Percentiles rank a stretch among this genome's conserved stretches.
phyloP scores from a whole-genome alignment of 495 filamentous ascomycete species.

The Hapsidospora chrysogenum region DNA sequence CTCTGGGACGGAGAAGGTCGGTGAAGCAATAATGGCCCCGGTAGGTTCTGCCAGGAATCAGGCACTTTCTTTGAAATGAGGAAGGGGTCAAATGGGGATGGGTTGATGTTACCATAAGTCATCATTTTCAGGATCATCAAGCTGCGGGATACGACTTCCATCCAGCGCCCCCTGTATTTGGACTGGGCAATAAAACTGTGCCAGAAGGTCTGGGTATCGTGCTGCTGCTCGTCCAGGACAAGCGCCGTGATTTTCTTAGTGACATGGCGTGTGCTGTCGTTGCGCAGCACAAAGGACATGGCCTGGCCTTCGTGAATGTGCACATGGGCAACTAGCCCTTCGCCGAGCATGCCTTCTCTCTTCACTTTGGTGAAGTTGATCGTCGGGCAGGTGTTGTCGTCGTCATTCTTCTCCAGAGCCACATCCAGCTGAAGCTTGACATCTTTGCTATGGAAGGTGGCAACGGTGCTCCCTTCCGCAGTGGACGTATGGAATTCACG shows the following conservation, averaged over 20 bases:
- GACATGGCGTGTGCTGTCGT: constrained; percentile 31
- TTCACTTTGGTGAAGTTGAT: constrained; percentile 35
- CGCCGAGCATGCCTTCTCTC: constrained; percentile 32
- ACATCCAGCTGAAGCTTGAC: constrained; percentile 48
- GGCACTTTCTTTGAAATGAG: too few relatives aligned
- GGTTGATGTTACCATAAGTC: constrained; percentile 27
- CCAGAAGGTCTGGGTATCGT: constrained; percentile 51
- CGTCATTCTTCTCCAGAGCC: constrained; percentile 39
- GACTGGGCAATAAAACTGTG: constrained; percentile 52
- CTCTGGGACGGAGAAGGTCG: constrained; percentile 51
- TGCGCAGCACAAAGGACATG: constrained; percentile 47
- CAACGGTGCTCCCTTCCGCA: constrained; percentile 34
- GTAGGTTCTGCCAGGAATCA: constrained; percentile 17
- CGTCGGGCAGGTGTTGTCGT: constrained; percentile 26
- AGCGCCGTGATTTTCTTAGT: constrained; percentile 32
- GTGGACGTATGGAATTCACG: constrained; percentile 15
- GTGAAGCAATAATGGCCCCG: constrained; percentile 30
- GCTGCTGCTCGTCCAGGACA: constrained; percentile 40
- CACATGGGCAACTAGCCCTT: constrained; percentile 41
- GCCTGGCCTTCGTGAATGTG: constrained; percentile 45
- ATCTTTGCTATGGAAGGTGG: constrained; percentile 39
- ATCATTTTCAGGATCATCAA: constrained; percentile 57
- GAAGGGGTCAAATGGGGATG: not conserved
- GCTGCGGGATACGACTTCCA: constrained; percentile 49
- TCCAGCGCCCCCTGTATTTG: constrained; percentile 52